Conservation (phyloP, 768 basidiomycete genomes). For the Dentipellis sp. region DNA sequence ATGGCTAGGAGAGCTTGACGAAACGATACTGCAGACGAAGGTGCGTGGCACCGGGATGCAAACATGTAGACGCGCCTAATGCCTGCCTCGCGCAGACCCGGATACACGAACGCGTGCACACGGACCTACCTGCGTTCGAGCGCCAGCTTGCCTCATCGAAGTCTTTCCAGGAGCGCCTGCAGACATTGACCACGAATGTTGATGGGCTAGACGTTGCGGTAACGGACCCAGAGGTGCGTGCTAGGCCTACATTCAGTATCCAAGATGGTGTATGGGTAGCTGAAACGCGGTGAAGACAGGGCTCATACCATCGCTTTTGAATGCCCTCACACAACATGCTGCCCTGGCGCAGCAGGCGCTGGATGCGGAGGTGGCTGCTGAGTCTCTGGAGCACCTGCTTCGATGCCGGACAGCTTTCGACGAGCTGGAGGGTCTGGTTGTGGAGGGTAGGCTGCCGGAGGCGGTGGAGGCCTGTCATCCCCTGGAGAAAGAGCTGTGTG, state of each 20-base stretch:
- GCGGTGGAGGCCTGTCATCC: conserved; percentile 39
- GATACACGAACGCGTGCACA: conserved; percentile 66
- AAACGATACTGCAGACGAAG: conserved; percentile 62
- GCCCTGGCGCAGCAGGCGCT: conserved; percentile 51
- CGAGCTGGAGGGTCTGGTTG: conserved; percentile 34
- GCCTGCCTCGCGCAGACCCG: conserved; percentile 32
- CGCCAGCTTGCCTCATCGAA: conserved; percentile 51
- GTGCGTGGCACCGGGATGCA: conserved; percentile 27
- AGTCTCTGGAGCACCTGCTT: conserved; percentile 46
- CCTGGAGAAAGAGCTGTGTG: conserved; percentile 35
- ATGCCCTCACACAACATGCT: conserved; percentile 48
- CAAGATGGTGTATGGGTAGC: neutral
- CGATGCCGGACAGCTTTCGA: conserved; percentile 40
- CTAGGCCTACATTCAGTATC: neutral
- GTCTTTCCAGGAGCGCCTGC: conserved; percentile 53
- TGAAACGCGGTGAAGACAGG: conserved; percentile 43
- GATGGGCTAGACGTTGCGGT: conserved; percentile 40
- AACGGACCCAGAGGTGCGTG: conserved; percentile 50
- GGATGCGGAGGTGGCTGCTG: conserved; percentile 41
- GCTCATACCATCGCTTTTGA: conserved; percentile 50
- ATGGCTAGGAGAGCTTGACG: conserved; percentile 68
- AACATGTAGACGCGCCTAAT: too few species aligned
- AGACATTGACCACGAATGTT: conserved; percentile 42
- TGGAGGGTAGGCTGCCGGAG: conserved; percentile 53
- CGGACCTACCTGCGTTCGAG: conserved; percentile 54